Base-by-base conservation (phyloP, 2,329 filamentous ascomycete species). In the Lachnum nothofagi region DNA sequence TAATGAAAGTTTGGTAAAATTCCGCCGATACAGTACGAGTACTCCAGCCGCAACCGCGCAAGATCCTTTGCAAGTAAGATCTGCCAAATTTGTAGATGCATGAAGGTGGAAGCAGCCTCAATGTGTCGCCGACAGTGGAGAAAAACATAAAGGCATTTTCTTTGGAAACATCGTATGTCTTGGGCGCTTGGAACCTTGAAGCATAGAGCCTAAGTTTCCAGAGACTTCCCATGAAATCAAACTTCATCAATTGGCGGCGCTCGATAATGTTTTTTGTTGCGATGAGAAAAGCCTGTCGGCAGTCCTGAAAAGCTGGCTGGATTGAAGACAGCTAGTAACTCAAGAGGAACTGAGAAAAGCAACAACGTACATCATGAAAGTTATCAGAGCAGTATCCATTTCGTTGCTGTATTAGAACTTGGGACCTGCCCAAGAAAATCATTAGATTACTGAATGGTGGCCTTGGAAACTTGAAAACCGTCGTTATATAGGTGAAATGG, bases 281-380 rank as follows among this genome's bases (percentile, higher is more conserved):
- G 23, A 16, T 14, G 22, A 40, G 39, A 6, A 38, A 25, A 23
- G 42, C 9, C 31, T 9, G 12, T 16, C 20, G 17, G 19, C 17
- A 24, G 2, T 44, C 41, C 31, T 22, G 35, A 24, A 22, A 29
- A 20, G 20, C 20, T 20, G 20, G 29, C 12, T 27, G 20, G 34
- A 39, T 19, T 10, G 27, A 27, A 42, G 23, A 48, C 48, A 51
- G n/a, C n/a, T n/a, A n/a, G n/a, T n/a, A n/a, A n/a, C n/a, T n/a
- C n/a, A n/a, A n/a, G n/a, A n/a, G n/a, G n/a, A n/a, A n/a, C n/a
- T n/a, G n/a, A 41, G 40, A 49, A 62, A 55, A 50, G 39, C 9
- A 33, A 31, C 17, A 48, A 81, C 80, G 79, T 72, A 84, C 81
- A 84, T 68, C 68, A 82, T 75, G 65, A 86, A 86, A 52, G 83